phyloP scores from a whole-genome alignment of 139 green algal species.

The Micromonas commoda region DNA sequence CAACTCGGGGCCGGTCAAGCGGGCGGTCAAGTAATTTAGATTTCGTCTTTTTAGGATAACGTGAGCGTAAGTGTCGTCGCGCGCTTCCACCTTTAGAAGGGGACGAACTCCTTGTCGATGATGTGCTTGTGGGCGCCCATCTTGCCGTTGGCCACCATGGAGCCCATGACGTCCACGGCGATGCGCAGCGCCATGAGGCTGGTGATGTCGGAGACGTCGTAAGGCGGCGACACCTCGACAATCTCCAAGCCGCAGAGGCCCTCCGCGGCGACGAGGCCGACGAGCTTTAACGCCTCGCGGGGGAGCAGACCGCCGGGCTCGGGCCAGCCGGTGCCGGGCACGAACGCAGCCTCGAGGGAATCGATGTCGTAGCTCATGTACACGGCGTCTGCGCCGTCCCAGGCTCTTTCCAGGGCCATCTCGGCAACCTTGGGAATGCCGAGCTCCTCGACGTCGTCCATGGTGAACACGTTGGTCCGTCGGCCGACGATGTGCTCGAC shows the following conservation, averaged over 20 bases:
- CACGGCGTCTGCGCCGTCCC: slow-evolving; percentile 25
- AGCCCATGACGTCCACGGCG: slow-evolving; percentile 22
- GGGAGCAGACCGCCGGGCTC: slow-evolving; percentile 25
- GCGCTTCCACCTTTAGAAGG: slow-evolving; percentile 31
- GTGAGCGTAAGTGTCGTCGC: no score
- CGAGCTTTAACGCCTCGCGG: slow-evolving; percentile 25
- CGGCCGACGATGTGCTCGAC: slow-evolving; percentile 17
- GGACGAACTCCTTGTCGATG: slow-evolving; percentile 25
- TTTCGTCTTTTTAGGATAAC: no score
- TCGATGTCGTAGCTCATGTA: slow-evolving; percentile 30
- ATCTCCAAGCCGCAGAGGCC: slow-evolving; percentile 27
- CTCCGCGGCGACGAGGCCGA: slow-evolving; percentile 20
- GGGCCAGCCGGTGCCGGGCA: slow-evolving; percentile 24
- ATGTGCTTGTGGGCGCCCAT: slow-evolving; percentile 22
- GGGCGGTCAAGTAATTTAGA: no score
- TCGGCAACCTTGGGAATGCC: slow-evolving; percentile 23
- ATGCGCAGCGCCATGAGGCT: slow-evolving; percentile 22
- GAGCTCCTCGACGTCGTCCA: slow-evolving; percentile 24
- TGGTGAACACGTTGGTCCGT: slow-evolving; percentile 28
- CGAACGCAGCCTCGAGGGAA: slow-evolving; percentile 24
- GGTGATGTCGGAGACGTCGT: slow-evolving; percentile 29
- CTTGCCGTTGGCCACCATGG: slow-evolving; percentile 25
- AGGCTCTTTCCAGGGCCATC: slow-evolving; percentile 24
- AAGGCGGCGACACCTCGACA: slow-evolving; percentile 25
- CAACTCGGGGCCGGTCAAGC: no score